phyloP scores from a whole-genome alignment of 2,329 filamentous ascomycete species.

The Lecanosticta acicola region DNA sequence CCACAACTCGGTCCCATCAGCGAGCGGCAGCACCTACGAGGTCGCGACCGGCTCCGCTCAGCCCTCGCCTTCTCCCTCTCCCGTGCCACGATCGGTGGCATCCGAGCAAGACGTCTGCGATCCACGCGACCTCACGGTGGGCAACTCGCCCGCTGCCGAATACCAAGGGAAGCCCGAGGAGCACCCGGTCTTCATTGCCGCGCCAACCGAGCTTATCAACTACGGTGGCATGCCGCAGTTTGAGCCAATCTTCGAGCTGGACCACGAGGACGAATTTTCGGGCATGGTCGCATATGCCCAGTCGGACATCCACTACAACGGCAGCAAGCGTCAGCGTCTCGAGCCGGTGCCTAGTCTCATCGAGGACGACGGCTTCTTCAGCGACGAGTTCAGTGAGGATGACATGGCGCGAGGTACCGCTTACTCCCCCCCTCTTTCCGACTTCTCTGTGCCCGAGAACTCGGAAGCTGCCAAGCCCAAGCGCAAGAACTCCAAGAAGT shows the following conservation, averaged over 20 bases:
- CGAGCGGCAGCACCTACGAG: conserved; percentile 56
- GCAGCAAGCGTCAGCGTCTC: conserved; percentile 68
- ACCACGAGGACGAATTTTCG: conserved; percentile 84
- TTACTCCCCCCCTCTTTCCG: conserved; percentile 57
- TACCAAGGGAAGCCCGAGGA: conserved; percentile 53
- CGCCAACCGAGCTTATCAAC: conserved; percentile 42
- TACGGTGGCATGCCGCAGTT: conserved; percentile 64
- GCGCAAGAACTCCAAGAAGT: conserved; percentile 28
- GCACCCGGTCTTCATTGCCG: conserved; percentile 36
- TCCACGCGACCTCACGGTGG: conserved; percentile 79
- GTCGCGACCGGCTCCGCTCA: conserved; percentile 61
- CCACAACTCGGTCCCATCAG: conserved; percentile 56
- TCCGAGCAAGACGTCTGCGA: conserved; percentile 74
- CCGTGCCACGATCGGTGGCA: conserved; percentile 63
- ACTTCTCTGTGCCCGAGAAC: conserved; percentile 35
- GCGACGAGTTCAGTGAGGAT: conserved; percentile 69
- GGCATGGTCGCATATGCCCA: conserved; percentile 64
- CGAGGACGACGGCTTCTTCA: conserved; percentile 72
- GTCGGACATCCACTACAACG: conserved; percentile 56
- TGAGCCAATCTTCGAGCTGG: conserved; percentile 81
- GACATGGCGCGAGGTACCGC: conserved; percentile 57
- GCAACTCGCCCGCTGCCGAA: conserved; percentile 57
- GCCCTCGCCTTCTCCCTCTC: conserved; percentile 75
- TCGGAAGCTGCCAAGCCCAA: conserved; percentile 26
- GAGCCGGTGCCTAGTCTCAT: conserved; percentile 55